Conservation (phyloP, 2,329 filamentous ascomycete species). For the Xylariomycetidae sp. region DNA sequence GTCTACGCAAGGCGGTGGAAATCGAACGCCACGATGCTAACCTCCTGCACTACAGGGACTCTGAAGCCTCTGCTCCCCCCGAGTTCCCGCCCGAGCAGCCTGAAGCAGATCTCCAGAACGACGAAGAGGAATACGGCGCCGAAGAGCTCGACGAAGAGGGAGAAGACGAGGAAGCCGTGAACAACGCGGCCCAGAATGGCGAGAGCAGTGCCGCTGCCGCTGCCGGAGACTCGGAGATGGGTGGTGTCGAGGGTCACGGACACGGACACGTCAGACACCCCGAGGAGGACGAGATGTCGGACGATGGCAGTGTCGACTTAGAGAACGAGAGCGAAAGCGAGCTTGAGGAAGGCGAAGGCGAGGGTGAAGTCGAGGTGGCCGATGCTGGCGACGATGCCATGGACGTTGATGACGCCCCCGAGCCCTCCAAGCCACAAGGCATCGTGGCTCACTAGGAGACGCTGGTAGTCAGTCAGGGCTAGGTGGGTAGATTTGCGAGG, state of each 20-base stretch:
- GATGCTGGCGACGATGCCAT: constrained; percentile 34
- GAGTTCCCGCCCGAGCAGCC: constrained; percentile 98
- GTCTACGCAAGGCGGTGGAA: no score
- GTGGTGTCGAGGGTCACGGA: constrained; percentile 43
- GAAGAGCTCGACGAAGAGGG: constrained; percentile 73
- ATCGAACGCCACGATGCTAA: no score
- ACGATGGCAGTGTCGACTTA: constrained; percentile 65
- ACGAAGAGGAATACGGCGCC: constrained; percentile 75
- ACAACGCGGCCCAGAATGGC: constrained; percentile 40
- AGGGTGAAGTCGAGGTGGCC: constrained; percentile 27
- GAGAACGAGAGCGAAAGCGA: constrained; percentile 64
- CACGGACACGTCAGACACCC: no score
- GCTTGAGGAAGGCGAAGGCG: constrained; percentile 51
- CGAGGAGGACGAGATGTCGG: constrained; percentile 60
- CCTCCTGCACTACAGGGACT: constrained; percentile 64
- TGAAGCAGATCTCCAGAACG: constrained; percentile 83
- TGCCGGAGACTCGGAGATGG: constrained; percentile 66
- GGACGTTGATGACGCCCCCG: constrained; percentile 33
- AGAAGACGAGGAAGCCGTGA: constrained; percentile 49
- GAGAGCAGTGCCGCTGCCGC: constrained; percentile 40
- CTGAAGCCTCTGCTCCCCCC: constrained; percentile 90
- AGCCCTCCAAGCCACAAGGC: constrained; percentile 16
- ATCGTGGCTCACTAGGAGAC: constrained; percentile 19
- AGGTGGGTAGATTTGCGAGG: not conserved
- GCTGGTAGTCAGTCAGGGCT: no score